phyloP scores from a whole-genome alignment of 2,329 filamentous ascomycete genomes.

The Pyricularia sp. region DNA sequence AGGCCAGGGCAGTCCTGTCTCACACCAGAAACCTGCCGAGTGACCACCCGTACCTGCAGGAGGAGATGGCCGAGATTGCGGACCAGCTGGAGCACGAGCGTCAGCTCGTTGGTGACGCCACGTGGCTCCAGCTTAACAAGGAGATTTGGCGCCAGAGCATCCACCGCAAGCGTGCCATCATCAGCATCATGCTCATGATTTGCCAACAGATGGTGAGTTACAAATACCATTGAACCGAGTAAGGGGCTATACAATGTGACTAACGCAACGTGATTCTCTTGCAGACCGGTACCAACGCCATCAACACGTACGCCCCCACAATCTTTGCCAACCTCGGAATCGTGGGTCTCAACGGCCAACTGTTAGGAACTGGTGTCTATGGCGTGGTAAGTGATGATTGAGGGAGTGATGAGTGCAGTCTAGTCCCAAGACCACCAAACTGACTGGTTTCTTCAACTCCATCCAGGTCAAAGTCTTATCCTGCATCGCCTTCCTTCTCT shows the following conservation, averaged over 20 bases:
- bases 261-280: neutral
- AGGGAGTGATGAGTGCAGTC: neutral
- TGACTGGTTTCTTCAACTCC: neutral
- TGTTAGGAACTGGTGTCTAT: conserved; percentile 52
- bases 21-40: conserved; percentile 23
- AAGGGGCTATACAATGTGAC: neutral
- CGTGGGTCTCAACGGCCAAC: conserved; percentile 42
- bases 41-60: conserved; percentile 25
- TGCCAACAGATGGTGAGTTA: conserved; percentile 37
- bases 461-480: conserved; percentile 43
- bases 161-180: conserved; percentile 38
- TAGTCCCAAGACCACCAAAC: neutral
- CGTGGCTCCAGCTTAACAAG: conserved; percentile 15
- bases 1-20: conserved; percentile 49
- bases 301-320: conserved; percentile 55
- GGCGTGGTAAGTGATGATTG: conserved; percentile 4
- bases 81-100: conserved; percentile 20
- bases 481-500: conserved; percentile 49
- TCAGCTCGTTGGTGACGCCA: conserved; percentile 12
- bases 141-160: conserved; percentile 20
- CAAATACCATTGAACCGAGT: conserved; percentile 8
- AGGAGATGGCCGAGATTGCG: conserved; percentile 21
- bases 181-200: conserved; percentile 40
- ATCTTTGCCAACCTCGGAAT: conserved; percentile 58
- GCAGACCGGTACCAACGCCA: conserved; percentile 44